phyloP scores from a whole-genome alignment of 805 yeast genomes.

The Scheffersomyces lignosus region DNA sequence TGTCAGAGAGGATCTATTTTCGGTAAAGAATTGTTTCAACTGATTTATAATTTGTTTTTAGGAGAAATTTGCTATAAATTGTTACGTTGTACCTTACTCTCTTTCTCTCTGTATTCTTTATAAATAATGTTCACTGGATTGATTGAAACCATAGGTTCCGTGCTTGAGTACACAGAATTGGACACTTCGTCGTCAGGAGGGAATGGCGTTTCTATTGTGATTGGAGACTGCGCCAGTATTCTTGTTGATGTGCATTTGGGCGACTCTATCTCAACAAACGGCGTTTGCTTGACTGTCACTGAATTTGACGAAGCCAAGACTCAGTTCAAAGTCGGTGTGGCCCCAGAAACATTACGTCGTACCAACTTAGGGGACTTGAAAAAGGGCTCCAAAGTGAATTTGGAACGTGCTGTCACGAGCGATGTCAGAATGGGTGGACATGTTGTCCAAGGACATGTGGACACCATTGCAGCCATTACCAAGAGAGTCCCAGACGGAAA shows the following conservation, averaged over 20 bases:
- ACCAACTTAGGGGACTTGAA: constrained; percentile 69
- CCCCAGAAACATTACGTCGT: constrained; percentile 87
- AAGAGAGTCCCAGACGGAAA: constrained; percentile 62
- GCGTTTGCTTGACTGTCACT: constrained; percentile 90
- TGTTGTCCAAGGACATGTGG: constrained; percentile 97
- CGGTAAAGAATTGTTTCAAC: too few species aligned
- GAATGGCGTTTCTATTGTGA: constrained; percentile 69
- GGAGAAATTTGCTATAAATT: too few species aligned
- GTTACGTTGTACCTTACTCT: too few species aligned
- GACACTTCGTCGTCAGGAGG: constrained; percentile 62
- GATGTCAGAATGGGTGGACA: constrained; percentile 95
- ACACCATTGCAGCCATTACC: constrained; percentile 74
- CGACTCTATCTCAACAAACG: constrained; percentile 89
- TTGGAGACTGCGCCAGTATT: constrained; percentile 60
- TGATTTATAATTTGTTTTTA: too few species aligned
- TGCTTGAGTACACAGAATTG: constrained; percentile 43
- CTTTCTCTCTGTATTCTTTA: too few species aligned
- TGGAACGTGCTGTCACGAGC: constrained; percentile 88
- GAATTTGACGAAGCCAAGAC: constrained; percentile 54
- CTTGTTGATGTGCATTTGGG: constrained; percentile 86
- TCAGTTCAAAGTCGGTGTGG: constrained; percentile 82
- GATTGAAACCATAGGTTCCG: constrained; percentile 79
- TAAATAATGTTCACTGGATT: constrained; percentile 97
- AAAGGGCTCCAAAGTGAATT: constrained; percentile 65
- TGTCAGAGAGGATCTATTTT: too few species aligned